Evolutionary conservation across 208 protist genomes (phyloP).

Genomic region (Vickermania spadyakhi): DNA sequence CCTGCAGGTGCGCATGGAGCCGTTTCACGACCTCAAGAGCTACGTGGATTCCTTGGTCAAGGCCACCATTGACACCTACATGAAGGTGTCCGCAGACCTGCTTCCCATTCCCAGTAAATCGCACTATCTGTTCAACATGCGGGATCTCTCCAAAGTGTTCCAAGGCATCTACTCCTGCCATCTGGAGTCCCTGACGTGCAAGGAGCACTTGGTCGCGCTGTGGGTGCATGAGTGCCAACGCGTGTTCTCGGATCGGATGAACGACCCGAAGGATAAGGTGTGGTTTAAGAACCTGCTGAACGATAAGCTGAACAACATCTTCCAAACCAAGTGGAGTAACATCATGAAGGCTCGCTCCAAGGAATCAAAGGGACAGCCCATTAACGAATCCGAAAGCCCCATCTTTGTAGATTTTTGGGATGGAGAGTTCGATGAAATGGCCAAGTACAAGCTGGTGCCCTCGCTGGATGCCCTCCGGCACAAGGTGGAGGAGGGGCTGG

Average conservation of each 20-base stretch:
- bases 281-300: slow-evolving; percentile 91
- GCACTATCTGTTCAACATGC: slow-evolving; percentile 98
- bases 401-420: slow-evolving; percentile 95
- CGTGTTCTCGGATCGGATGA: slow-evolving; percentile 97
- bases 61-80: slow-evolving; percentile 94
- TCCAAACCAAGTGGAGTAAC: slow-evolving; percentile 88
- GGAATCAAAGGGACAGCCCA: slow-evolving; percentile 21
- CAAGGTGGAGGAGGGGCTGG: slow-evolving; percentile 91
- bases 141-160: slow-evolving; percentile 97
- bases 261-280: slow-evolving; percentile 85
- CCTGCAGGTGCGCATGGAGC: slow-evolving; percentile 86
- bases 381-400: slow-evolving; percentile 77
- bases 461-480: slow-evolving; percentile 81
- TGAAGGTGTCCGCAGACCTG: slow-evolving; percentile 80
- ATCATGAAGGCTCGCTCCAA: slow-evolving; percentile 81
- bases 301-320: slow-evolving; percentile 89
- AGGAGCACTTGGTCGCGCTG: slow-evolving; percentile 92
- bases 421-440: slow-evolving; percentile 88
- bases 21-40: slow-evolving; percentile 90
- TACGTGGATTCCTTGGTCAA: slow-evolving; percentile 89
- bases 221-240: slow-evolving; percentile 98
- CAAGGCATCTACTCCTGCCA: slow-evolving; percentile 93
- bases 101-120: slow-evolving; percentile 96
- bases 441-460: slow-evolving; percentile 92
- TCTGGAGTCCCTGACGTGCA: slow-evolving; percentile 84